phyloP scores from a whole-genome alignment of 2,329 filamentous ascomycete species.

The Cytospora schulzeri region DNA sequence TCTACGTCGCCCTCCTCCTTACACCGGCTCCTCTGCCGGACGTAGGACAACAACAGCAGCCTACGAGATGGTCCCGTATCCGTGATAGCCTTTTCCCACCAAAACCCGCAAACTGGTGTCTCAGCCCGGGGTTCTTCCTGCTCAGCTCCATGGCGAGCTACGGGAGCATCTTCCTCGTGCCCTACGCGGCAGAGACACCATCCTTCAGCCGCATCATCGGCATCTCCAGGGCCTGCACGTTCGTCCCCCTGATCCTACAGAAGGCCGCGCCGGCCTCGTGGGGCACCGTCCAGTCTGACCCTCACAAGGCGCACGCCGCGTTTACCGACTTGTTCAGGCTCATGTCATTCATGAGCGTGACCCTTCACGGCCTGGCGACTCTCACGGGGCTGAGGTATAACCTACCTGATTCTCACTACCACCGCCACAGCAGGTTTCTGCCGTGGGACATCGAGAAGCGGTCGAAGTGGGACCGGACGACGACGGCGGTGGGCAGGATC shows the following conservation, averaged over 20 bases:
- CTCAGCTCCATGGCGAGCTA: conserved; percentile 40
- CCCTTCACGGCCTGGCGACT: conserved; percentile 50
- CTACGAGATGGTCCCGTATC: conserved; percentile 35
- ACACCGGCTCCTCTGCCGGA: conserved; percentile 51
- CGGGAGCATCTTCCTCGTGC: conserved; percentile 40
- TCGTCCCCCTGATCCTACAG: conserved; percentile 49
- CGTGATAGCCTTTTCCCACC: conserved; percentile 38
- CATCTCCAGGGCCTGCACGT: conserved; percentile 42
- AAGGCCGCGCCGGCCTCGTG: conserved; percentile 51
- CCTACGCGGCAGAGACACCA: conserved; percentile 44
- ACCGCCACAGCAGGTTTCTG: conserved; percentile 50
- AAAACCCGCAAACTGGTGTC: conserved; percentile 49
- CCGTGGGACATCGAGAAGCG: conserved; percentile 49
- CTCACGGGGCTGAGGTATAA: conserved; percentile 48
- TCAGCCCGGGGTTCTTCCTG: conserved; percentile 42
- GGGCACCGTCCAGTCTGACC: conserved; percentile 47
- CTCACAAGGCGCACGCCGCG: conserved; percentile 42
- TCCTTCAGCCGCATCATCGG: conserved; percentile 41
- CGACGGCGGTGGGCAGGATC: conserved; percentile 48
- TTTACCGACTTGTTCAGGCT: conserved; percentile 51
- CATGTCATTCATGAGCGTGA: conserved; percentile 46
- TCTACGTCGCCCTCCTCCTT: conserved; percentile 60
- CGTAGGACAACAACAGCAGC: conserved; percentile 35
- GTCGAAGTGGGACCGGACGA: conserved; percentile 47
- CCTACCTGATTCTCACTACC: conserved; percentile 48